Percentiles rank a stretch among this genome's conserved stretches.
phyloP scores from a whole-genome alignment of 2,329 filamentous ascomycete genomes.

The Epichloe amarillans region DNA sequence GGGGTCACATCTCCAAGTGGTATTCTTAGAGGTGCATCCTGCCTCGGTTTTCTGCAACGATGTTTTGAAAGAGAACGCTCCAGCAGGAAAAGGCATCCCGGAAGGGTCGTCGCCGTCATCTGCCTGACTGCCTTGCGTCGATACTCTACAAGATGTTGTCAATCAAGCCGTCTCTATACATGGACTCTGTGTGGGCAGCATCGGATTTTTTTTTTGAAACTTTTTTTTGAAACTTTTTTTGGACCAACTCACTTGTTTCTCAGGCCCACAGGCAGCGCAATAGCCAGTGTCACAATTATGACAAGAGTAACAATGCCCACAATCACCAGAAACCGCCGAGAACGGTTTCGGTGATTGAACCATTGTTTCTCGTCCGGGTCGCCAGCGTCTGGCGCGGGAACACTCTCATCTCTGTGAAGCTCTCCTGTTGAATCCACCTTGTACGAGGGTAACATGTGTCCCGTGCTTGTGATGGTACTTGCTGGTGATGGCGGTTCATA shows the following conservation, averaged over 20 bases:
- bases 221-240: no score
- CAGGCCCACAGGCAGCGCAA: conserved; percentile 28
- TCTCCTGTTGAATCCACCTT: not conserved
- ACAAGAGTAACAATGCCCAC: conserved; percentile 18
- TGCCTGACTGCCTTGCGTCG: conserved; percentile 1
- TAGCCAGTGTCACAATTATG: conserved; percentile 21
- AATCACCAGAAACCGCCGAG: conserved; percentile 20
- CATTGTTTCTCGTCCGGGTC: conserved; percentile 7
- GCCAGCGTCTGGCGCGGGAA: conserved; percentile 3
- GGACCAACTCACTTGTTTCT: conserved; percentile 15
- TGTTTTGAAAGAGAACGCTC: conserved; percentile 47
- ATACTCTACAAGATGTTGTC: not conserved
- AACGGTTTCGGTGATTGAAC: conserved; percentile 12
- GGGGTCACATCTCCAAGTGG: conserved; percentile 51
- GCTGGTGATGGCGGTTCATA: conserved; percentile 13
- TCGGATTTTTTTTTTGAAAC: no score
- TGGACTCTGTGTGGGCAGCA: no score
- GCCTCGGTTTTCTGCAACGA: conserved; percentile 39
- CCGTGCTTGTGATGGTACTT: conserved; percentile 8
- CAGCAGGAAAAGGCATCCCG: conserved; percentile 38
- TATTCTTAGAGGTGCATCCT: conserved; percentile 42
- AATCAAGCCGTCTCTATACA: no score
- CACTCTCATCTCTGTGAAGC: conserved; percentile 4
- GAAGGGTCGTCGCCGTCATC: conserved; percentile 1
- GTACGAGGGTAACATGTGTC: conserved; percentile 2